Base-by-base conservation (phyloP, 371 early-diverging fungal genomes). In the Smittium culicis region DNA sequence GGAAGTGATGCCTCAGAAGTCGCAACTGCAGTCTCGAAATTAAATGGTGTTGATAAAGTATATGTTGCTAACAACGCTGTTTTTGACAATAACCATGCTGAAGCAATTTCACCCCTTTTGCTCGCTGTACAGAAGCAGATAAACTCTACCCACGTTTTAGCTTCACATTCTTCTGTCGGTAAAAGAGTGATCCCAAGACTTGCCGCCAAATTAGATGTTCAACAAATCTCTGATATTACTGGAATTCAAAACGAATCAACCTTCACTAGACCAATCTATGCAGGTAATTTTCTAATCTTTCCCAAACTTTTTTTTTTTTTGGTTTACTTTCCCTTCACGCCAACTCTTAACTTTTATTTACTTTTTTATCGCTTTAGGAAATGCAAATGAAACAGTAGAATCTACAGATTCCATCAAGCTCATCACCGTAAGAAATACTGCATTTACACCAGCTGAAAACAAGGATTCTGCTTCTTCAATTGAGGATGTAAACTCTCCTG, bases 231-330 rank as follows among this genome's bases (percentile, higher is more conserved):
- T 17, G 98, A 98, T 76, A 86, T 96, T 68, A 86, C 83, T 68
- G 85, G 73, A 60, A 79, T 96, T 64, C 86, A 88, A 73, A 68
- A 80, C 61, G 86, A 82, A 35, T 92, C 93, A 71, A 91, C 91
- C 34, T 96, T 97, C 83, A 86, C 91, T 64, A 85, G 96, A n/a
- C 96, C 96, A 34, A 93, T 97, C 77, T 96, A 94, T 75, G 96
- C 98, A 54, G 96, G 94, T 61, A 61, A 17, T 17, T 61, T 17
- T 20, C 61, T 25, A 33, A 61, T 17, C 25, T 61, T 17, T 20
- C 61, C 17, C 17, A 61, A 25, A 61, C 25, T 33, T 25, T 33
- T 25, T 20, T 61, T 61, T 25, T 17, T 58, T 20, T 17, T 27
- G 24, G 24, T 55, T 55, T 55, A n/a, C n/a, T n/a, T n/a, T n/a